Evolutionary conservation across 306 rosid species (phyloP).

Genomic region (Citrullus mucosospermus): DNA sequence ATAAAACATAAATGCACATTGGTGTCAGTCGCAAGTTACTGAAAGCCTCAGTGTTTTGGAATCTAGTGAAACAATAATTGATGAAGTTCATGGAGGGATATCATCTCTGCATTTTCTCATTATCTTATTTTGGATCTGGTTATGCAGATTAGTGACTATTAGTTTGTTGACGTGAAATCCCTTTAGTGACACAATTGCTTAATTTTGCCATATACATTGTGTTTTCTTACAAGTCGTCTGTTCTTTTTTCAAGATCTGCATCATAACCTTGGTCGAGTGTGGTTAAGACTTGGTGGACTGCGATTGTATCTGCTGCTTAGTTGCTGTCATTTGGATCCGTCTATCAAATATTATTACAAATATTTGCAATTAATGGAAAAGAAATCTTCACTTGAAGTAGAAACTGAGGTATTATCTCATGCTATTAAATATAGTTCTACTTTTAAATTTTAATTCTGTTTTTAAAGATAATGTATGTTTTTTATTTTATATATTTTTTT

Average conservation of each 20-base stretch:
- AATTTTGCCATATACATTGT: not conserved
- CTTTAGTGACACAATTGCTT: not conserved
- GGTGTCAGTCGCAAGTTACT: not conserved
- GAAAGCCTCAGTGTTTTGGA: not conserved
- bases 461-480: not conserved
- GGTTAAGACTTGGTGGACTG: slow-evolving; percentile 60
- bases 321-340: slow-evolving; percentile 67
- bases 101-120: not conserved
- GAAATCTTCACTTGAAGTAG: slow-evolving; percentile 57
- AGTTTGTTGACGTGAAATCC: not conserved
- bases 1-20: not conserved
- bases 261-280: slow-evolving; percentile 48
- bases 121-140: not conserved
- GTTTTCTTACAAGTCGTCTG: not conserved
- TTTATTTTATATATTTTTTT: not conserved
- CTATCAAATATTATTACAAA: slow-evolving; percentile 61
- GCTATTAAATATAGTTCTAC: not conserved
- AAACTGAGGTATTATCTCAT: slow-evolving; percentile 49
- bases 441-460: not conserved
- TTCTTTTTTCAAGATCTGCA: slow-evolving; percentile 23
- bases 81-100: too few relatives aligned
- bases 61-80: not conserved
- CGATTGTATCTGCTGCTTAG: slow-evolving; percentile 68
- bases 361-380: slow-evolving; percentile 41
- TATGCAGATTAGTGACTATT: not conserved